A percentile compares a stretch with the other conserved stretches of the same genome.
These are phyloP conservation scores for Ichthyophthirius multifiliis DNA, from an alignment of 169 alveolate species.

Conservation along the genomic window DNA sequence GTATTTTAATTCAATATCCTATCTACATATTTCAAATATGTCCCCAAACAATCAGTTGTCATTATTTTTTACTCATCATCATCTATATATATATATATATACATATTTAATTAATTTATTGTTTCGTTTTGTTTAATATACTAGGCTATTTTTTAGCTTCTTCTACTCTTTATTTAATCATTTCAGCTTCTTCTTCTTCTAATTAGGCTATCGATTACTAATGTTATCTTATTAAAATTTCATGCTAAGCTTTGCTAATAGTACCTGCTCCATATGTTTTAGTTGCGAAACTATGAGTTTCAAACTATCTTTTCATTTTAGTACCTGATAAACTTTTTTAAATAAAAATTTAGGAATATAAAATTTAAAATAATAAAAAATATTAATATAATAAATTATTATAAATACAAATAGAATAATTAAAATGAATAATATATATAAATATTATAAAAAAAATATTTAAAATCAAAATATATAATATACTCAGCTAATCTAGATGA, in stretches of 20 bases:
- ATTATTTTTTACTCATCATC: slow-evolving; percentile 32
- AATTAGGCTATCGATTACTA: background rate
- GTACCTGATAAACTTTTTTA: background rate
- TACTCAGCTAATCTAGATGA: background rate
- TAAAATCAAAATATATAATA: background rate
- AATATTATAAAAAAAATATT: background rate
- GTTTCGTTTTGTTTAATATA: background rate
- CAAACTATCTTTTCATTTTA: background rate
- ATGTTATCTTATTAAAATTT: background rate
- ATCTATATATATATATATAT: background rate
- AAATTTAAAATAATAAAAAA: slow-evolving; percentile 31
- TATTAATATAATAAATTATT: no score
- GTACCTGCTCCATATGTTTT: slow-evolving; percentile 22
- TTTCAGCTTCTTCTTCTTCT: background rate
- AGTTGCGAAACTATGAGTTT: background rate
- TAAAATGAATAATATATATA: no score
- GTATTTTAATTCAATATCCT: slow-evolving; percentile 87
- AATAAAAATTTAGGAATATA: slow-evolving; percentile 32
- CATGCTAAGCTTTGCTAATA: background rate
- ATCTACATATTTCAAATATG: slow-evolving; percentile 72
- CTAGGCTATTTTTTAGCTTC: slow-evolving; percentile 1
- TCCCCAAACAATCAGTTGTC: slow-evolving; percentile 24
- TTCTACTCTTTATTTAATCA: background rate
- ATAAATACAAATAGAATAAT: no score
- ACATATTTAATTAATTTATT: background rate